Evolutionary conservation across 768 basidiomycete genomes (phyloP).

Genomic region (Lactarius sp.): DNA sequence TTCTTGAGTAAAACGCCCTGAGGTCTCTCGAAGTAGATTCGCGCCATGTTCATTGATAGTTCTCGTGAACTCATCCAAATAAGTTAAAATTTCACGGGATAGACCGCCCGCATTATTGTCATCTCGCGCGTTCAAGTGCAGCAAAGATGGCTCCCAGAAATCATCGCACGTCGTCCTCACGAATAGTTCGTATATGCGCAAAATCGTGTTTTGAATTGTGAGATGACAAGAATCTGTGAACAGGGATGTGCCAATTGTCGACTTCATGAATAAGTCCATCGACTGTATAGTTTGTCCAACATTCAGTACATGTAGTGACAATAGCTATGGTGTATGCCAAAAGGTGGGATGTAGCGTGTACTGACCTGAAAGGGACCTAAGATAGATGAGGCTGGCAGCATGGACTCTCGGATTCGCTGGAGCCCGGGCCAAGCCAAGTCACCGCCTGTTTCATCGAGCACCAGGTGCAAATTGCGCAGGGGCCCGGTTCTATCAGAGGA

Average conservation of each 20-base stretch:
- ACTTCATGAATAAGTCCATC: conserved; percentile 25
- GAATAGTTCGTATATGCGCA: conserved; percentile 22
- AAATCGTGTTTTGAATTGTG: conserved; percentile 1
- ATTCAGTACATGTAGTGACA: conserved; percentile 19
- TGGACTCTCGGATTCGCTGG: background rate
- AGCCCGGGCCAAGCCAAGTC: conserved; percentile 13
- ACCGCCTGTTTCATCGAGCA: conserved; percentile 11
- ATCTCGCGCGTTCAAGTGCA: background rate
- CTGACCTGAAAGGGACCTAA: conserved; percentile 25
- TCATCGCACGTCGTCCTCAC: conserved; percentile 13
- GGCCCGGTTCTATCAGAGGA: conserved; percentile 10
- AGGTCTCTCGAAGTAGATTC: conserved; percentile 7
- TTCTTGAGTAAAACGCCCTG: background rate
- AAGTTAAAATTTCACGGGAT: background rate
- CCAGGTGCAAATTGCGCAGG: conserved; percentile 11
- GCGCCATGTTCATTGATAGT: conserved; percentile 3
- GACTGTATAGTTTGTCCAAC: conserved; percentile 18
- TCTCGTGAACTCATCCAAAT: conserved; percentile 1
- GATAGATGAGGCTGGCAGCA: conserved; percentile 10
- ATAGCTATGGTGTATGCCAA: background rate
- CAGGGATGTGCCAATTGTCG: background rate
- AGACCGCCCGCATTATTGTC: background rate
- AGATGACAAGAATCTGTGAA: conserved; percentile 3
- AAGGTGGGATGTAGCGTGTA: background rate
- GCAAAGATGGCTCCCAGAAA: background rate